Evolutionary conservation across 2,329 filamentous ascomycete genomes (phyloP), one percentile per base, ranked within the genome.

Genomic region (Xylariaceae sp.): DNA sequence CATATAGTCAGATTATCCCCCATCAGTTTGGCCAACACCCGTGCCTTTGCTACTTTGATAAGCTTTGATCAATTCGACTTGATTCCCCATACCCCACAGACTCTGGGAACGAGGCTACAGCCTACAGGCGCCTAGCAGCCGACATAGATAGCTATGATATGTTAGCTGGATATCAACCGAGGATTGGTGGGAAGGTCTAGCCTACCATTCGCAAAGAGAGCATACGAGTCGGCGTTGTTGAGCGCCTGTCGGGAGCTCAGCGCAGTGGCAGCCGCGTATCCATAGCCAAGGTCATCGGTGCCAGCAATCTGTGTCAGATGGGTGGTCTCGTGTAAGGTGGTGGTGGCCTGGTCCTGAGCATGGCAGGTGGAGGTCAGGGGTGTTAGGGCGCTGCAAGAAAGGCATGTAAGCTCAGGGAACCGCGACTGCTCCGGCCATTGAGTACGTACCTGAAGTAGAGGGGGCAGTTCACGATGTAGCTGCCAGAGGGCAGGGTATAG

Each of bases 241-340:
- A 85, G 54, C 39, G 80, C 79, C 53, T 76, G 60, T 2, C 58
- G 51, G 0, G 67, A 66, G 3, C 62, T 66, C 47, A 85, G 59
- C 12, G 62, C 55, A 13, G 59, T 49, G 46, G 79, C 73, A 36
- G 77, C 79, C 35, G 64, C 69, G 43, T 77, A 69, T 2, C 67
- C 58, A 52, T 83, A 84, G 26, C 67, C 74, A 40, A 73, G 65
- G 55, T 86, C 81, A 2, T 71, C 60, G 2, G 80, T 83, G 4
- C 78, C 76, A 42, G 77, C 77, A 45, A 62, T 64, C 69, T 56
- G 72, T 62, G 12, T 72, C 67, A 73, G 48, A 55, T 86, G 83
- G 4, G 81, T 83, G 48, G 73, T 67, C 68, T 86, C 82, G 55
- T 87, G 82, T 9, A 86, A 60, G 18, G 72, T 72, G 11, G 81